Conservation (phyloP, 148 eudicot species). For the Chenopodium quinoa region DNA sequence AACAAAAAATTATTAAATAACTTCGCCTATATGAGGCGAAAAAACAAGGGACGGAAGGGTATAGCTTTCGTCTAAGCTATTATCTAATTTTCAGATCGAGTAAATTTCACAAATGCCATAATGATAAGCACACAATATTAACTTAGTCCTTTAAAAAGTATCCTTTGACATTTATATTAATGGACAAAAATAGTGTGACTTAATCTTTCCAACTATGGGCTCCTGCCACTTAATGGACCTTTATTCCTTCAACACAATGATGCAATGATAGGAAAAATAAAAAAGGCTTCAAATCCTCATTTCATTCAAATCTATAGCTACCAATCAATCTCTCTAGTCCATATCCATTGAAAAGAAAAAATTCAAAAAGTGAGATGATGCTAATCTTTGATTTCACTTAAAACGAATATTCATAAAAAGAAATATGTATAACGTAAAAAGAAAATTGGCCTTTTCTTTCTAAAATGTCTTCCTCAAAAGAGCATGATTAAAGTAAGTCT, state of each 20-base stretch:
- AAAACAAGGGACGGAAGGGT: too few species aligned
- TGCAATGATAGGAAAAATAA: slow-evolving; percentile 6
- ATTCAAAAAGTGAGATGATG: slow-evolving; percentile 19
- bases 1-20: too few species aligned
- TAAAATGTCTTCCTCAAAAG: slow-evolving; percentile 23
- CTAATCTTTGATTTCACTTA: slow-evolving; percentile 8
- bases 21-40: too few species aligned
- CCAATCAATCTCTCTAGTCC: slow-evolving; percentile 6
- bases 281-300: background rate
- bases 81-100: too few species aligned
- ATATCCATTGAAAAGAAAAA: background rate
- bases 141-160: too few species aligned
- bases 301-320: slow-evolving; percentile 12
- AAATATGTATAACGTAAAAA: background rate
- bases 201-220: slow-evolving; percentile 8
- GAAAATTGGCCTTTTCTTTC: slow-evolving; percentile 1
- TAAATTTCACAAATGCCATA: too few species aligned
- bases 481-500: slow-evolving; percentile 18
- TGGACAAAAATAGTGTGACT: background rate
- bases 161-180: too few species aligned
- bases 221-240: background rate
- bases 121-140: too few species aligned
- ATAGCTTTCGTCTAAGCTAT: too few species aligned
- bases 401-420: background rate
- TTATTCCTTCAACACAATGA: slow-evolving; percentile 19